Conservation (phyloP, 305 asterid genomes). For the Rubia peregrina region DNA sequence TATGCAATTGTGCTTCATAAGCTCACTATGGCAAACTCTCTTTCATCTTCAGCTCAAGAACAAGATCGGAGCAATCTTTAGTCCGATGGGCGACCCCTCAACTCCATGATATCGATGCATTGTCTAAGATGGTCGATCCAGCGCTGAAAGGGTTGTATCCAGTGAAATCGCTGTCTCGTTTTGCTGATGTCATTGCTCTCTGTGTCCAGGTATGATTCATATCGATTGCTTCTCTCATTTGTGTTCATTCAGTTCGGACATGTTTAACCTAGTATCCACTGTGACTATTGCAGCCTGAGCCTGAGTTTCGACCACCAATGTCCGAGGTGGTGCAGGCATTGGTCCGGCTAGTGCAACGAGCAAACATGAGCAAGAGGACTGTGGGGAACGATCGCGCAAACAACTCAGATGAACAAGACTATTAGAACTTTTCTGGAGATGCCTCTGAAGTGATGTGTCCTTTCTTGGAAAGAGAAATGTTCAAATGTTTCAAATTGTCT, state of each 20-base stretch:
- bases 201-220: conserved; percentile 37
- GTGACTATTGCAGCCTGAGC: conserved; percentile 67
- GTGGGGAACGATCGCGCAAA: conserved; percentile 63
- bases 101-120: conserved; percentile 45
- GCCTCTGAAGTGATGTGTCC: conserved; percentile 1
- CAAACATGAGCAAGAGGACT: conserved; percentile 98
- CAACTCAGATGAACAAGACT: conserved; percentile 48
- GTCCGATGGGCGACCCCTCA: conserved; percentile 49
- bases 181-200: conserved; percentile 42
- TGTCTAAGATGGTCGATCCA: conserved; percentile 47
- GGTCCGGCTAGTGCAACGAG: conserved; percentile 92
- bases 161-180: conserved; percentile 40
- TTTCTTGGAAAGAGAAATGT: neutral
- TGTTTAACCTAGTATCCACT: neutral
- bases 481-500: neutral
- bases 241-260: neutral
- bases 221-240: neutral
- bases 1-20: neutral
- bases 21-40: neutral
- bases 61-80: conserved; percentile 36
- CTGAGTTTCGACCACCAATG: conserved; percentile 98
- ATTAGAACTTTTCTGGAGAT: conserved; percentile 26
- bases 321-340: conserved; percentile 95
- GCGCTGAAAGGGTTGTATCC: conserved; percentile 41
- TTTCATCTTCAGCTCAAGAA: conserved; percentile 24